Evolutionary conservation across 768 basidiomycete species (phyloP).

Genomic region (Galerina sulciceps): DNA sequence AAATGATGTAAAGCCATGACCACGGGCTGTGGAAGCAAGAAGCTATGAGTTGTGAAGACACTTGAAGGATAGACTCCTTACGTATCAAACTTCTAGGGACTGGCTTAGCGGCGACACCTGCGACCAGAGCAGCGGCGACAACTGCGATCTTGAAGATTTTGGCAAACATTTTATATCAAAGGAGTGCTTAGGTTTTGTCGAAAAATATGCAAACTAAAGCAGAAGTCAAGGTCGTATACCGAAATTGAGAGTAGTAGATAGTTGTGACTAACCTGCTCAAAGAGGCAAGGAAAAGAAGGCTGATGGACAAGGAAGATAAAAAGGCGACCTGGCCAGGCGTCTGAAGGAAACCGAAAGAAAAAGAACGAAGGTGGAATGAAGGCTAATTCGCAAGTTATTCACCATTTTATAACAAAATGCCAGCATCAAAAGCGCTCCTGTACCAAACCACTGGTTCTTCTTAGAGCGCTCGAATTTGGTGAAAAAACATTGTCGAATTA

Average conservation of each 20-base stretch:
- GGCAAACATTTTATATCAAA: constrained; percentile 18
- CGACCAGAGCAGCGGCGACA: constrained; percentile 20
- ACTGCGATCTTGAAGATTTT: constrained; percentile 21
- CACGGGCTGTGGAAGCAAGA: neutral
- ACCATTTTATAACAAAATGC: neutral
- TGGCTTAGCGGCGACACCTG: constrained; percentile 18
- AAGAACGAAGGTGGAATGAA: neutral
- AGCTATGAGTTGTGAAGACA: neutral
- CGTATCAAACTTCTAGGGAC: constrained; percentile 8
- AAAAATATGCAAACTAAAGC: neutral
- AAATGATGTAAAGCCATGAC: constrained; percentile 25
- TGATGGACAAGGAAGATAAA: constrained; percentile 6
- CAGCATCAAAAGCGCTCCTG: neutral
- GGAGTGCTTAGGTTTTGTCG: neutral
- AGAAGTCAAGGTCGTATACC: neutral
- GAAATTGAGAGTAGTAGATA: neutral
- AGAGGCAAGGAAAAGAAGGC: constrained; percentile 1
- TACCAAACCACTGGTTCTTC: neutral
- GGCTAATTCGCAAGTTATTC: neutral
- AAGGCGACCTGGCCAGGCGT: constrained; percentile 17
- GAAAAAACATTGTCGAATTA: neutral
- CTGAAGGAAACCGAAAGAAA: neutral
- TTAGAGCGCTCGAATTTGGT: neutral
- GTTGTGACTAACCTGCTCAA: neutral
- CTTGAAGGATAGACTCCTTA: neutral